Percentiles rank a stretch among this genome's conserved stretches.
phyloP scores from a whole-genome alignment of 2,329 filamentous ascomycete species.

The Zopfia rhizophila region DNA sequence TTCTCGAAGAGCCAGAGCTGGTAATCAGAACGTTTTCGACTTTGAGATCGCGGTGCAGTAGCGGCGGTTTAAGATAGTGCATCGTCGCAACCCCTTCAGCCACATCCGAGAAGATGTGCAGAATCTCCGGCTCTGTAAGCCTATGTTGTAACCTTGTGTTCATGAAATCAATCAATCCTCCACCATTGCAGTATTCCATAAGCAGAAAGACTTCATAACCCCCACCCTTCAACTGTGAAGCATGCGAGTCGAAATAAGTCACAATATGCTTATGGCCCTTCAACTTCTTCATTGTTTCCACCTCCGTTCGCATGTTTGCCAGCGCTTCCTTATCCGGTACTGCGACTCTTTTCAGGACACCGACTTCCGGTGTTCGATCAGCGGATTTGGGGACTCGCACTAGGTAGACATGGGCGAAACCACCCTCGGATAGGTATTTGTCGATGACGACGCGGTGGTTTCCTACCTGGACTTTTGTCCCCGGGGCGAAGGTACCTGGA shows the following conservation, averaged over 20 bases:
- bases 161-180: slow-evolving; percentile 99
- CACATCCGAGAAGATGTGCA: slow-evolving; percentile 96
- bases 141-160: slow-evolving; percentile 97
- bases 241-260: slow-evolving; percentile 98
- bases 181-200: slow-evolving; percentile 97
- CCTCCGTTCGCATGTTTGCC: slow-evolving; percentile 96
- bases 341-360: slow-evolving; percentile 92
- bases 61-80: slow-evolving; percentile 95
- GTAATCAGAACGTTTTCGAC: slow-evolving; percentile 98
- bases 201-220: slow-evolving; percentile 98
- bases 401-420: slow-evolving; percentile 98
- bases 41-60: slow-evolving; percentile 94
- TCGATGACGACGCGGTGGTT: slow-evolving; percentile 92
- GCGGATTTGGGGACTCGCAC: slow-evolving; percentile 81
- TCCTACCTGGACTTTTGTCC: slow-evolving; percentile 97
- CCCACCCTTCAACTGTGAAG: slow-evolving; percentile 88
- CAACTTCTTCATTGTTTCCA: slow-evolving; percentile 99
- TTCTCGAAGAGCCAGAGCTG: slow-evolving; percentile 69
- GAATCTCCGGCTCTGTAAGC: slow-evolving; percentile 94
- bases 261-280: slow-evolving; percentile 97
- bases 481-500: slow-evolving; percentile 85
- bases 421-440: slow-evolving; percentile 97
- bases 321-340: slow-evolving; percentile 95
- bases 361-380: slow-evolving; percentile 80
- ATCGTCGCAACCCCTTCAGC: slow-evolving; percentile 97